Evolutionary conservation across 208 protist species (phyloP), one percentile per base, ranked within the genome.

Genomic region (Vickermania ingenoplastis): DNA sequence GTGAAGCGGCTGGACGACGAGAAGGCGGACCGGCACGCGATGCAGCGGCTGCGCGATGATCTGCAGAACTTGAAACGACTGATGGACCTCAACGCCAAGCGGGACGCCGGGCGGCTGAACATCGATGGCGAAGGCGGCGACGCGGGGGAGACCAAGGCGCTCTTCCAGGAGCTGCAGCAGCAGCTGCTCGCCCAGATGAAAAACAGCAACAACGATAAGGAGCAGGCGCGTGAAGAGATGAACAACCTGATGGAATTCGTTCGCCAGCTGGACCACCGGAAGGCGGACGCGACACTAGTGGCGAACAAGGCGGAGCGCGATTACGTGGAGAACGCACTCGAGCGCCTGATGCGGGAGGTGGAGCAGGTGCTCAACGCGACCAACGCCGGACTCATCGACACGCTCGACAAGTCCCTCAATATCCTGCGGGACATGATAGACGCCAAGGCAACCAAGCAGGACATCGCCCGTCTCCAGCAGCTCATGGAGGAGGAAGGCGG

Each of bases 281-380:
- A 95, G 75, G 89, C 89, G 0, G 89, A 95, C 53, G 78, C 83
- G 22, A 80, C 77, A 41, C 77, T 92, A 31, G 89, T 95, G 21
- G 89, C 89, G 1, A 92, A 92, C 71, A 95, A 95, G 73, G 89
- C 89, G 11, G 89, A 95, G 61, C 84, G 89, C 23, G 89, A 95
- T 65, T 95, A 92, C 63, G 89, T 95, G 1, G 85, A 95, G 67
- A 95, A 95, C 56, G 84, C 89, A 31, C 76, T 95, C 57, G 89
- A 95, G 77, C 79, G 84, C 24, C 69, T 95, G 25, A 95, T 92
- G 85, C 84, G 89, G 0, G 85, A 95, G 80, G 89, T 95, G 73
- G 89, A 95, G 69, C 89, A 95, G 67, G 89, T 95, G 24, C 72
- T 95, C 7, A 95, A 95, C 61, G 83, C 84, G 0, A 95, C 85